These are phyloP conservation scores for Kurtzmaniella quercitrusa DNA, from an alignment of 1,139 yeast genomes.

Conservation along the genomic window DNA sequence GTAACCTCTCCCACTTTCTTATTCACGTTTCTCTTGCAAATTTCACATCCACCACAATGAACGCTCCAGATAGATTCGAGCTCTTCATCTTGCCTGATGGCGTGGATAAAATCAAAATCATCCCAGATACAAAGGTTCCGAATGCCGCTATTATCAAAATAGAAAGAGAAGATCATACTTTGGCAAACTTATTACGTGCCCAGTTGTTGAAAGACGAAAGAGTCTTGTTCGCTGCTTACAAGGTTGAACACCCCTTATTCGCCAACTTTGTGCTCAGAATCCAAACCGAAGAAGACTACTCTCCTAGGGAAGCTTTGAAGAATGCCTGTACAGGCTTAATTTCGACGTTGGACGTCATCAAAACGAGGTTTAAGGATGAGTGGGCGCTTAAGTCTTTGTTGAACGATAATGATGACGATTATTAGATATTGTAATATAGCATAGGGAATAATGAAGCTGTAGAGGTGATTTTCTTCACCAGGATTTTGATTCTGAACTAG, in stretches of 20 bases:
- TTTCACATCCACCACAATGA: conserved; percentile 45
- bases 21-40: background rate
- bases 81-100: conserved; percentile 96
- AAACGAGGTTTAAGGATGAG: conserved; percentile 79
- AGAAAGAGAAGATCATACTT: conserved; percentile 96
- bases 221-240: conserved; percentile 93
- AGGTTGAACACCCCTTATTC: conserved; percentile 95
- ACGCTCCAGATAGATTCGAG: conserved; percentile 99
- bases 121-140: conserved; percentile 93
- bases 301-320: conserved; percentile 85
- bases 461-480: no score
- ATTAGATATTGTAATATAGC: conserved; percentile 6
- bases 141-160: conserved; percentile 90
- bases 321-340: conserved; percentile 86
- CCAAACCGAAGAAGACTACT: conserved; percentile 92
- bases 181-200: conserved; percentile 83
- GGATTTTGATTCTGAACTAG: no score
- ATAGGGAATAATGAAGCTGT: no score
- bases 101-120: conserved; percentile 80
- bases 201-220: conserved; percentile 82
- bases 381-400: conserved; percentile 85
- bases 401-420: conserved; percentile 50
- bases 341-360: conserved; percentile 69
- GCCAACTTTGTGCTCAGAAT: conserved; percentile 91
- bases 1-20: background rate